phyloP scores from a whole-genome alignment of 2,329 filamentous ascomycete genomes.

The Rutstroemia sp. region DNA sequence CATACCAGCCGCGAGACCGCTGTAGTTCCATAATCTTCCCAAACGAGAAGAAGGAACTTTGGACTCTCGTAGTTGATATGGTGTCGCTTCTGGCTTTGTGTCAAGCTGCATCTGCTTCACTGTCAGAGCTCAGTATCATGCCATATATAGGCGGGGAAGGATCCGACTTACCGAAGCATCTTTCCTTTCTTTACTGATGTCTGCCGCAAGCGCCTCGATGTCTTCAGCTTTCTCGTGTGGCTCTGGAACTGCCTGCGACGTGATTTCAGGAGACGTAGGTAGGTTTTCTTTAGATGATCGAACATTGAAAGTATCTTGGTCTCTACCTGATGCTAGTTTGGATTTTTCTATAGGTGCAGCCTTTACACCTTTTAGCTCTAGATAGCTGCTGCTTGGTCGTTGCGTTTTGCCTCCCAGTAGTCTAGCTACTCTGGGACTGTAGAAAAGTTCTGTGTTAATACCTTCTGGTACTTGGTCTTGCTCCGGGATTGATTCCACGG shows the following conservation, averaged over 20 bases:
- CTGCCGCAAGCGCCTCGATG: constrained; percentile 38
- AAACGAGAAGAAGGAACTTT: constrained; percentile 82
- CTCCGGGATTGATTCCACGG: constrained; percentile 25
- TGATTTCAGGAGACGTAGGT: constrained; percentile 10
- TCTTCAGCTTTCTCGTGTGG: constrained; percentile 28
- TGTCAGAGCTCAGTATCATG: constrained; percentile 41
- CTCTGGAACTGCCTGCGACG: background rate
- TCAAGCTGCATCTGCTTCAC: constrained; percentile 23
- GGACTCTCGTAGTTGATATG: constrained; percentile 76
- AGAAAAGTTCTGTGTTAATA: constrained; percentile 54
- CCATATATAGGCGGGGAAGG: constrained; percentile 3
- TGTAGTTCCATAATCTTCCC: constrained; percentile 88
- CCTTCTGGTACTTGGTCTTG: constrained; percentile 46
- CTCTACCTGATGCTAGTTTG: constrained; percentile 25
- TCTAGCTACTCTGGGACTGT: constrained; percentile 49
- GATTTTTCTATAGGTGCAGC: constrained; percentile 31
- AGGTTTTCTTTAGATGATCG: constrained; percentile 8
- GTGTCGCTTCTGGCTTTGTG: constrained; percentile 23
- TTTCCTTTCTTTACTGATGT: constrained; percentile 36
- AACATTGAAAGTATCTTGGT: constrained; percentile 32
- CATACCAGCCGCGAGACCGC: constrained; percentile 90
- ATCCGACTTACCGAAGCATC: background rate
- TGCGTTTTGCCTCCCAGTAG: constrained; percentile 42
- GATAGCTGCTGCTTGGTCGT: constrained; percentile 10
- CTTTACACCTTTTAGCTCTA: constrained; percentile 30